phyloP scores from a whole-genome alignment of 108 stramenopile species.

The Poteriospumella lacustris region DNA sequence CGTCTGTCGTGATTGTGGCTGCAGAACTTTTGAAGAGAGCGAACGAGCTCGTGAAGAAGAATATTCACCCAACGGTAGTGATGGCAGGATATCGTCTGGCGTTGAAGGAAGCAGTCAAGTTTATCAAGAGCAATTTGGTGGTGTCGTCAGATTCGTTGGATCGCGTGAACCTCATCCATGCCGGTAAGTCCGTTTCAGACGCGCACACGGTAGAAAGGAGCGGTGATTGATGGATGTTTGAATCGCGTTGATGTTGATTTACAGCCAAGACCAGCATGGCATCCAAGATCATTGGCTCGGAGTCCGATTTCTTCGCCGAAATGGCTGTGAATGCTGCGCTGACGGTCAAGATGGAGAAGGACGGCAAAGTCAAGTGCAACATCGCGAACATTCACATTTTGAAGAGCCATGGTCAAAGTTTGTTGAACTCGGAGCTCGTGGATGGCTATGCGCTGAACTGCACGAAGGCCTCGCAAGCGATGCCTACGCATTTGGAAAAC shows the following conservation, averaged over 20 bases:
- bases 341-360: slow-evolving; percentile 66
- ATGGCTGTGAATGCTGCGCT: slow-evolving; percentile 92
- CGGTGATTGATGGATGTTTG: too few relatives aligned
- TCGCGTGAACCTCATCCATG: slow-evolving; percentile 72
- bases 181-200: slow-evolving; percentile 57
- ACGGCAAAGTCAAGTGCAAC: slow-evolving; percentile 70
- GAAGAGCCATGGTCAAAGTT: slow-evolving; percentile 96
- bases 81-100: slow-evolving; percentile 91
- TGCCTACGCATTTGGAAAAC: slow-evolving; percentile 79
- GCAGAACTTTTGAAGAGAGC: slow-evolving; percentile 89
- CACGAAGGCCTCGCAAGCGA: slow-evolving; percentile 86
- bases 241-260: background rate
- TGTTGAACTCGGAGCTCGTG: slow-evolving; percentile 81
- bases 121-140: slow-evolving; percentile 83
- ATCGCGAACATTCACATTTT: slow-evolving; percentile 94
- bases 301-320: slow-evolving; percentile 82
- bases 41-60: slow-evolving; percentile 84
- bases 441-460: slow-evolving; percentile 91
- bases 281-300: slow-evolving; percentile 76
- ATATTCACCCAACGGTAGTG: slow-evolving; percentile 95
- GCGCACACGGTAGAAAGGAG: too few relatives aligned
- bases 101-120: slow-evolving; percentile 88
- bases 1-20: slow-evolving; percentile 91
- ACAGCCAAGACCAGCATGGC: slow-evolving; percentile 24
- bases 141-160: slow-evolving; percentile 70